These are phyloP conservation scores for Yamadazyma siamensis DNA, from an alignment of 1,139 yeast species.

Conservation along the genomic window DNA sequence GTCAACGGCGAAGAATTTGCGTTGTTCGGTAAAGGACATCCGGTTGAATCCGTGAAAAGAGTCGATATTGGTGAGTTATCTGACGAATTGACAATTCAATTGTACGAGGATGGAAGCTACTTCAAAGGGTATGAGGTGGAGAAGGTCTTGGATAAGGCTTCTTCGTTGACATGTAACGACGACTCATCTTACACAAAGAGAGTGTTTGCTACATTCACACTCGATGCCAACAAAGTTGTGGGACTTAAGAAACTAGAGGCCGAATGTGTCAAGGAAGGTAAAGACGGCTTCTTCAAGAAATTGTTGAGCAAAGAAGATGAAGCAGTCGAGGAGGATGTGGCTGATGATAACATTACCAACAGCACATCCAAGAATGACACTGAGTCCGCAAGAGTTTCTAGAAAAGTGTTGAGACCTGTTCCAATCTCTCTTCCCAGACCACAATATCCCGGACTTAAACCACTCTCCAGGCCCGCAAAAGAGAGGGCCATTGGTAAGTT, in stretches of 20 bases:
- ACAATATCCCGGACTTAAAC: constrained; percentile 38
- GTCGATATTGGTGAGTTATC: constrained; percentile 31
- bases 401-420: constrained; percentile 19
- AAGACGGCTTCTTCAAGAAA: constrained; percentile 25
- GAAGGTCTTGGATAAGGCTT: constrained; percentile 31
- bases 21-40: constrained; percentile 44
- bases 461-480: constrained; percentile 42
- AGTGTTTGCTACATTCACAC: constrained; percentile 40
- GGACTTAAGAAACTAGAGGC: constrained; percentile 38
- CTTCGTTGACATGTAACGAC: constrained; percentile 44
- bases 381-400: constrained; percentile 14
- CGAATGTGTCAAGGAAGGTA: constrained; percentile 29
- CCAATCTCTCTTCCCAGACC: constrained; percentile 24
- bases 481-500: constrained; percentile 27
- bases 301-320: constrained; percentile 22
- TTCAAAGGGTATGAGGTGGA: constrained; percentile 35
- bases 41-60: constrained; percentile 23
- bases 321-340: constrained; percentile 7
- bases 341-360: constrained; percentile 8
- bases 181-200: constrained; percentile 24
- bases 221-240: constrained; percentile 52
- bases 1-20: constrained; percentile 28
- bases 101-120: constrained; percentile 55
- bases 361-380: constrained; percentile 15
- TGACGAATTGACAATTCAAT: constrained; percentile 36